These are phyloP conservation scores for Kokia cookei DNA, from an alignment of 441 rosid genomes.

Conservation along the genomic window DNA sequence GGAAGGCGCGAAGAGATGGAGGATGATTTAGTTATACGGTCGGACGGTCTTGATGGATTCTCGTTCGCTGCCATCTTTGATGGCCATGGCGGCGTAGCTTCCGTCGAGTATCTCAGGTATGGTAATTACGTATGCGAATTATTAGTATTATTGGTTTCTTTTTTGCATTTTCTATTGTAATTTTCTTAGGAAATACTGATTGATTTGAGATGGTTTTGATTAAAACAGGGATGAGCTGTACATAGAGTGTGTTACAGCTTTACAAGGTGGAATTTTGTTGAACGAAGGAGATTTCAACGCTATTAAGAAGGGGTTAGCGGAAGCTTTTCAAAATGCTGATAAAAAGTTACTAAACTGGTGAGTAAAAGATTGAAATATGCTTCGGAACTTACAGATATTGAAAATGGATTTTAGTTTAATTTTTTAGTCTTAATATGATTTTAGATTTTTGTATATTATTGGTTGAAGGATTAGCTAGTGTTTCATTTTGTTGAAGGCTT, in stretches of 20 bases:
- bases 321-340: slow-evolving; percentile 73
- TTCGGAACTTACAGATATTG: not conserved
- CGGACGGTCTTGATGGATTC: slow-evolving; percentile 71
- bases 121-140: not conserved
- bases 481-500: slow-evolving; percentile 53
- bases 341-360: slow-evolving; percentile 58
- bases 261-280: slow-evolving; percentile 72
- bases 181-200: not conserved
- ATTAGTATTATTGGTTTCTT: not conserved
- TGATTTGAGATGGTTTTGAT: not conserved
- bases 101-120: slow-evolving; percentile 74
- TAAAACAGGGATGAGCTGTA: slow-evolving; percentile 70
- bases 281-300: slow-evolving; percentile 47
- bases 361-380: slow-evolving; percentile 8
- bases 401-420: not conserved
- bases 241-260: slow-evolving; percentile 66
- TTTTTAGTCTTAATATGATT: slow-evolving; percentile 10
- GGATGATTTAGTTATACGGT: slow-evolving; percentile 57
- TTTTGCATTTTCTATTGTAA: not conserved
- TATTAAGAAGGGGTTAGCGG: slow-evolving; percentile 40
- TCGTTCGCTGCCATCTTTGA: slow-evolving; percentile 86
- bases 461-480: slow-evolving; percentile 24
- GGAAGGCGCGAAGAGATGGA: slow-evolving; percentile 90
- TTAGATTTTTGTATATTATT: slow-evolving; percentile 13
- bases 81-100: slow-evolving; percentile 81